Evolutionary conservation across 768 basidiomycete species (phyloP), one percentile per base, ranked within the genome.

Genomic region (Naganishia kalamii): DNA sequence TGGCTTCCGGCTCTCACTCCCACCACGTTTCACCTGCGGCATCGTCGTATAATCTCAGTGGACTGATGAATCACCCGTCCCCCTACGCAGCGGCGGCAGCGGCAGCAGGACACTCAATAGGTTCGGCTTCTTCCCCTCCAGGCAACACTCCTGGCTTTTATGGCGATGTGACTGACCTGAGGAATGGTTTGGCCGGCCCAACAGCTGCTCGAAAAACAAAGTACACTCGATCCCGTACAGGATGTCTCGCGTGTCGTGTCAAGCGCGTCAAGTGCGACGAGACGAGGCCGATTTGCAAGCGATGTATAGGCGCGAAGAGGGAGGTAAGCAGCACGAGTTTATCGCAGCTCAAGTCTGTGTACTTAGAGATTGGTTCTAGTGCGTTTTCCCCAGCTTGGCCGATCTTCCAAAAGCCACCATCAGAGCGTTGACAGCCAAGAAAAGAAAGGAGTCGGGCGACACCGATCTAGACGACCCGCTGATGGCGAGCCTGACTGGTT

Each of bases 261-360:
- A 92, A 93, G 83, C 90, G 94, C 83, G 90, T 97, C 74, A 96
- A 96, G 88, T 97, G 92, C 78, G 92, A 93, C 76, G 92, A 97
- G 79, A 84, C 84, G 13, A 89, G 92, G 75, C 92, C 92, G 62
- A 84, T 83, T 64, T 94, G 92, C 80, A 85, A 86, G 81, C 85
- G 90, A 37, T 94, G 91, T 72, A 84, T 86, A 27, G 89, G 90
- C 77, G 87, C 88, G 11, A 88, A 90, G 72, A 83, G 90, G 77
- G 88, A 90, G 47, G 74, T 76, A 61, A 66, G 74, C 68, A n/a
- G 25, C 30, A 13, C 3, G 27, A 15, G 1, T 4, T 17, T 17
- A 21, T 17, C 44, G 12, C 15, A 25, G n/a, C 35, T 52, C 21
- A n/a, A 52, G n/a, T 21, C 1, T 50, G 8, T 25, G 51, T 17